Base-by-base conservation (phyloP, 2,329 filamentous ascomycete genomes). In the Alternaria triticimaculans region DNA sequence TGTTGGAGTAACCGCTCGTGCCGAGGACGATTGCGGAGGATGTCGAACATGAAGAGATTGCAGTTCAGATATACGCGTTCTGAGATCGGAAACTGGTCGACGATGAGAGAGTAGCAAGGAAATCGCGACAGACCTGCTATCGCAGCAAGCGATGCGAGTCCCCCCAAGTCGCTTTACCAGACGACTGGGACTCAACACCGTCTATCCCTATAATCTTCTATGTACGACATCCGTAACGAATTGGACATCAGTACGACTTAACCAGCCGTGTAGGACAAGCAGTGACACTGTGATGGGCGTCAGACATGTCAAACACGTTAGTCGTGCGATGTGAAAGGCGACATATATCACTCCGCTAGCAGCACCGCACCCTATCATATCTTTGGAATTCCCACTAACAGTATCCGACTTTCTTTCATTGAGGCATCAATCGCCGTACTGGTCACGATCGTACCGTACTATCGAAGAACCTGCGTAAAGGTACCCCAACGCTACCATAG, bases 221-320 rank as follows among this genome's bases (percentile, higher is more conserved):
- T 10, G 55, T 56, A 56, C 45, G 21, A 62, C 58, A 10, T 10
- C 26, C 1, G 26, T 2, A 41, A 26, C 45, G 21, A 64, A 58
- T 50, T 9, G 45, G 46, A 26, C 20, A 8, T 20, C 26, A 11
- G 45, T 48, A 54, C 55, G n/a, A 64, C 58, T 43, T 53, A 30
- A n/a, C 20, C 15, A 37, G 28, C 15, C 25, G 45, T 50, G 25
- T 63, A 49, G 58, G 45, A 57, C 60, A 49, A 46, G 28, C 15
- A 45, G 57, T 50, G 21, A 18, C 21, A 50, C 50, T 14, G 43
- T 51, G 55, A 50, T 48, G 30, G 23, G 7, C 45, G 37, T 57
- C 58, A 61, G 20, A 54, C 10, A 30, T 59, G 49, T 56, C 61
- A 61, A 61, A 58, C 56, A 64, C 62, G 66, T 66, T 68, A 50